Evolutionary conservation across 1,139 yeast genomes (phyloP), one percentile per base, ranked within the genome.

Genomic region (Blastobotrys apis): DNA sequence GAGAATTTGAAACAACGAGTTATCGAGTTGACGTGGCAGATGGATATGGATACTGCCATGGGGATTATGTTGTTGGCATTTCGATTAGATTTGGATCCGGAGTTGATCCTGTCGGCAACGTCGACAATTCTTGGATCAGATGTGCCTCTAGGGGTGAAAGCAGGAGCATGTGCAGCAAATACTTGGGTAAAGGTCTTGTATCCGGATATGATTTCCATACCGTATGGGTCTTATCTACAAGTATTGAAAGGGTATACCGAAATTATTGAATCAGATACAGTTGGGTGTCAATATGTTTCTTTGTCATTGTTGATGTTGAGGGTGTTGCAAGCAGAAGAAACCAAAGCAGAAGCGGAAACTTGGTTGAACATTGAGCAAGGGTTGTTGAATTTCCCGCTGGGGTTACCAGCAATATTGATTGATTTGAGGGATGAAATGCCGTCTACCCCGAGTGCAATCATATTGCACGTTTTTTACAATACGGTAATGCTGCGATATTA

Each of bases 401-500:
- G 23, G 5, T 33, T 40, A 15, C 33, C 38, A 5, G 4, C 17
- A 10, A 21, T 19, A 13, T 34, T 40, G 29, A 20, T 40, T 6
- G 43, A 40, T 21, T n/a, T 40, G 6, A 32, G 43, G 15, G 43
- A 40, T 16, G 43, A 40, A 33, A 25, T 33, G 34, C 43, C 43
- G 16, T 16, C 34, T 15, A 33, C 38, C 8, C 33, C 43, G 10
- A 22, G 22, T 8, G 38, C 43, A 16, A 20, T 40, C 15, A 15
- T 40, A 2, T 8, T 40, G 29, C 33, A 33, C 13, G 23, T 22
- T 10, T 20, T 40, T n/a, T 34, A 40, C 29, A 40, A 40, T 13
- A 40, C 43, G 22, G 38, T 34, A 2, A 19, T 40, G 38, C 9
- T 34, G 22, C 33, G 21, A 5, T 34, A 33, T 13, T 40, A 40